These are phyloP conservation scores for Westerdykella sp. DNA, from an alignment of 2,329 filamentous ascomycete genomes.

Conservation along the genomic window DNA sequence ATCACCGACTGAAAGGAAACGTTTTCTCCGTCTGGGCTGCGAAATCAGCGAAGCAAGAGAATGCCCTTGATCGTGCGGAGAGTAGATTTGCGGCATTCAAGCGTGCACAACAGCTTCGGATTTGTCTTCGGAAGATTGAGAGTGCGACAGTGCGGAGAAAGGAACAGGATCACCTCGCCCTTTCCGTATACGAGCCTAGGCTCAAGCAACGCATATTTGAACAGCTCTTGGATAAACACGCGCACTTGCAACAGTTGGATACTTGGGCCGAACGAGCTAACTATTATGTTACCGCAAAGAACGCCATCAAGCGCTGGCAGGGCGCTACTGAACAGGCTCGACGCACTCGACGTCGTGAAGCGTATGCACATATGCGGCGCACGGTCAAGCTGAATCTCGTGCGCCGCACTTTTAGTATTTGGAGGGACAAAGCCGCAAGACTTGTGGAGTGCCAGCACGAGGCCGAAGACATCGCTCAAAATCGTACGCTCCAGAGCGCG, in stretches of 20 bases:
- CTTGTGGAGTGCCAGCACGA: not conserved
- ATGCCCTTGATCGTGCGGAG: constrained; percentile 27
- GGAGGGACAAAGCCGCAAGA: constrained; percentile 25
- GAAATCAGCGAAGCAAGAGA: constrained; percentile 21
- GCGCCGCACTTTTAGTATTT: constrained; percentile 33
- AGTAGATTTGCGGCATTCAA: constrained; percentile 27
- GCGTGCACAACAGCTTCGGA: constrained; percentile 21
- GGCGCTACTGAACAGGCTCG: constrained; percentile 45
- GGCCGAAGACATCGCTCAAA: constrained; percentile 9
- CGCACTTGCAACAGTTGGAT: constrained; percentile 45
- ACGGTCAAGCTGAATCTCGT: constrained; percentile 51
- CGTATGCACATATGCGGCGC: constrained; percentile 50
- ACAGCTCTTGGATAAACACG: constrained; percentile 30
- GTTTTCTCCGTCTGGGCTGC: constrained; percentile 25
- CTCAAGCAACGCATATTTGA: constrained; percentile 35
- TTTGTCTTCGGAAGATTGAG: constrained; percentile 25
- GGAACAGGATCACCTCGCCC: constrained; percentile 32
- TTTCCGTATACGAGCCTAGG: constrained; percentile 39
- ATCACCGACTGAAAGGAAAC: constrained; percentile 23
- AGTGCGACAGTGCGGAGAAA: constrained; percentile 17
- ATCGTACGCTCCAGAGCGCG: constrained; percentile 16
- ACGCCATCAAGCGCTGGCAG: constrained; percentile 48
- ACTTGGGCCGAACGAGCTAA: constrained; percentile 50
- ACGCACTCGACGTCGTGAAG: constrained; percentile 49
- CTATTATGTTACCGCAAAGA: constrained; percentile 51